Evolutionary conservation across 1,284 basidiomycete genomes (phyloP).

Genomic region (Ganoderma sinense): DNA sequence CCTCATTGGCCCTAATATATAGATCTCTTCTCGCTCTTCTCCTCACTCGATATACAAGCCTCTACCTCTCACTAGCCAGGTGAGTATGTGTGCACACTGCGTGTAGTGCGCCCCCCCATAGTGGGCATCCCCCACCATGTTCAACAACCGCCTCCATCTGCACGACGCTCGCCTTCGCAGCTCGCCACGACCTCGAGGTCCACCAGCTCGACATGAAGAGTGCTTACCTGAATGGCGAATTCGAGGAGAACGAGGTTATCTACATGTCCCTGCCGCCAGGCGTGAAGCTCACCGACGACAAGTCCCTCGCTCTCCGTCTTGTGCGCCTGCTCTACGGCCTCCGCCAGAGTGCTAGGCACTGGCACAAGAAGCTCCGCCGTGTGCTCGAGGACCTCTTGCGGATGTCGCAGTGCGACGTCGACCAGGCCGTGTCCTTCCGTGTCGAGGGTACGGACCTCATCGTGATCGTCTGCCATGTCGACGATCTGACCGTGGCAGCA

Average conservation of each 20-base stretch:
- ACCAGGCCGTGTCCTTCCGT: slow-evolving; percentile 32
- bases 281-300: slow-evolving; percentile 14
- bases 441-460: slow-evolving; percentile 2
- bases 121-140: too few relatives aligned
- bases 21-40: too few relatives aligned
- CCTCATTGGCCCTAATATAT: too few relatives aligned
- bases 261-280: slow-evolving; percentile 36
- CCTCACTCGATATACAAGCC: too few relatives aligned
- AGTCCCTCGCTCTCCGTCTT: slow-evolving; percentile 21
- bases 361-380: slow-evolving; percentile 22
- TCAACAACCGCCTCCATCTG: slow-evolving; percentile 37
- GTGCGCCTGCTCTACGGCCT: slow-evolving; percentile 36
- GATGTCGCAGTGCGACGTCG: slow-evolving; percentile 22
- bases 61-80: too few relatives aligned
- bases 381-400: slow-evolving; percentile 18
- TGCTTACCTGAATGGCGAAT: slow-evolving; percentile 40
- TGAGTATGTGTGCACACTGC: too few relatives aligned
- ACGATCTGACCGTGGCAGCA: slow-evolving; percentile 39
- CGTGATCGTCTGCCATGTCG: slow-evolving; percentile 31
- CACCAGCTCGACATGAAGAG: slow-evolving; percentile 45
- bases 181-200: slow-evolving; percentile 35
- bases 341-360: slow-evolving; percentile 32
- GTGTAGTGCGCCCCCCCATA: too few relatives aligned
- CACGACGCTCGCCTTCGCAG: slow-evolving; percentile 40
- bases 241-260: slow-evolving; percentile 34